Evolutionary conservation across 2,329 filamentous ascomycete genomes (phyloP), one percentile per base, ranked within the genome.

Genomic region (Sarocladium brachiariae): DNA sequence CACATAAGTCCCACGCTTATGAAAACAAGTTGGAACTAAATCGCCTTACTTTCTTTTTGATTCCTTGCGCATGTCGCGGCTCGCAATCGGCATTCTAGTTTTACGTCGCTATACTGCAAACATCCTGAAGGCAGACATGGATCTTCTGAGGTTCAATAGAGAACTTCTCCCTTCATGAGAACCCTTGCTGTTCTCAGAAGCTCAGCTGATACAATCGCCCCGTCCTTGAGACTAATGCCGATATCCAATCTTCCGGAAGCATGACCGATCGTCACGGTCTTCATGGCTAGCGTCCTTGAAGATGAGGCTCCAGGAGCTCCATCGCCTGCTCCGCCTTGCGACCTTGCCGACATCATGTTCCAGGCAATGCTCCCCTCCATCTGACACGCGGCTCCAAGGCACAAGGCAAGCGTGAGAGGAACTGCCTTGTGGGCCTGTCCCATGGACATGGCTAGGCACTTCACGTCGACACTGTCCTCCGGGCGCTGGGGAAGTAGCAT

Each of bases 361-460:
- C 43, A 47, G 11, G 43, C 43, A 47, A 33, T 19, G 16, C 43
- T 47, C n/a, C 27, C 43, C 24, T 33, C n/a, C 43, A 47, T 16
- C 25, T 47, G 43, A 33, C 43, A 47, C n/a, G 46, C 46, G 23
- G 46, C 73, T 58, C 67, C 77, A 60, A 56, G 72, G 66, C 61
- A 78, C 49, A 81, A 63, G 0, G 75, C 76, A 14, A 80, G 70
- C 0, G 78, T 81, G 50, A 80, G 69, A 1, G 77, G 78, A 2
- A 78, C 69, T 8, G 78, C 77, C 54, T 71, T 74, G 61, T 81
- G 78, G 4, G 76, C 76, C 53, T 80, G 75, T 1, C 74, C 75
- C 50, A 79, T 77, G 1, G 75, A 79, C 49, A 81, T 63, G 4
- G 75, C 75, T 2, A 73, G 62, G 48, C 72, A 76, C 27, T 66